Base-by-base conservation (phyloP, 805 yeast species). In the Sugiyamaella marilandica region DNA sequence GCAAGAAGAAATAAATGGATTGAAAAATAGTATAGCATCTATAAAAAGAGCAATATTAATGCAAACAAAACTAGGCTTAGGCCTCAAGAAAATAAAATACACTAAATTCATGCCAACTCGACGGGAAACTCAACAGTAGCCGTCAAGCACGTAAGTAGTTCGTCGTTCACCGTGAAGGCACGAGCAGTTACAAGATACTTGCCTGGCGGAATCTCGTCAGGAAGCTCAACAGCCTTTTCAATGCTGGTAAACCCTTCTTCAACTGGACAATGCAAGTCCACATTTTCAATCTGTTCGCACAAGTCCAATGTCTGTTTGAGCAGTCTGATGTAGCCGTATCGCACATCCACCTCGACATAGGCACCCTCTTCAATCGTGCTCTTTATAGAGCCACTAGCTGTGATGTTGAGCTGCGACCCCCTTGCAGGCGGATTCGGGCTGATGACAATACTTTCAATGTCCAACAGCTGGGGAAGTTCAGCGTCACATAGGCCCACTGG, bases 181-280 rank as follows among this genome's bases (percentile, higher is more conserved):
- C 92, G 82, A 16, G 97, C 98, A 49, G 77, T 74, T 26, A 92
- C 95, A 31, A 80, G 73, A 73, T 94, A 94, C 65, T 80, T 85
- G 39, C 99, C 99, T 19, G 98, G 97, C 54, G 99, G 99, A 32
- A 92, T 95, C 68, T 89, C 94, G 13, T 77, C 74, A 14, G 99
- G 99, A 52, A 94, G 81, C 63, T 84, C 91, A 24, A 94, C 95
- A 44, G 74, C 70, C 68, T 90, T 90, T 24, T 77, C 67, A 51
- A 94, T 72, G 50, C 74, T 71, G 61, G 88, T 84, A 47, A 70
- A 67, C 10, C 98, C 99, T 58, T 80, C 73, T 47, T 74, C 66
- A 41, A 94, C 70, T 1, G 99, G 99, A 68, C 99, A 94, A 54
- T 79, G 77, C 74, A 90, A 71, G 63, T 87, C 96, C 44, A 90